Percentiles rank a stretch among this genome's conserved stretches.
Evolutionary conservation across 331 rosid species (phyloP).

Genomic region (Malus hybrid): DNA sequence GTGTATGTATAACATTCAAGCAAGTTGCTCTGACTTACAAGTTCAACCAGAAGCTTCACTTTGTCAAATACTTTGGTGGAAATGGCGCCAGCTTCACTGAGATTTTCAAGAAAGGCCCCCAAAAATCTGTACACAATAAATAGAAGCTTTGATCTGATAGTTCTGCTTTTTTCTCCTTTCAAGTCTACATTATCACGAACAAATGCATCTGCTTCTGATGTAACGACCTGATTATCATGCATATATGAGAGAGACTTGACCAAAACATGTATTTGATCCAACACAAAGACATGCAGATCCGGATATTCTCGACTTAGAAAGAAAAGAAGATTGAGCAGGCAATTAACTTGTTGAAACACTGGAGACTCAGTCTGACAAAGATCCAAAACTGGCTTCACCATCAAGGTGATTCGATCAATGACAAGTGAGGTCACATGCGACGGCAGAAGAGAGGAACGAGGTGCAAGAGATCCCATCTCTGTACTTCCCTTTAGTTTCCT

Average conservation of each 20-base stretch:
- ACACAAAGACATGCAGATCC: constrained; percentile 21
- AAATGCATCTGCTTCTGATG: constrained; percentile 7
- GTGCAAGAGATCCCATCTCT: constrained; percentile 16
- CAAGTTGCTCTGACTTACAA: constrained; percentile 32
- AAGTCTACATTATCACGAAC: neutral
- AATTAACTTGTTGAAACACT: constrained; percentile 23
- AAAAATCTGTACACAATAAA: constrained; percentile 30
- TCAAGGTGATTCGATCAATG: constrained; percentile 38
- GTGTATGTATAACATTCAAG: constrained; percentile 23
- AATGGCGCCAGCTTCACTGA: constrained; percentile 16
- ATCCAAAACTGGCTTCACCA: constrained; percentile 24
- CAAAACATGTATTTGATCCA: constrained; percentile 28
- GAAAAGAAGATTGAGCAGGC: constrained; percentile 36
- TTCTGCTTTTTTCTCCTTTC: constrained; percentile 11
- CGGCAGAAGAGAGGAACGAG: constrained; percentile 24
- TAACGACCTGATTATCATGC: constrained; percentile 2
- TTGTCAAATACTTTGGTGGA: constrained; percentile 17
- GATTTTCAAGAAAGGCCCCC: constrained; percentile 31
- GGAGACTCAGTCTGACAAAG: constrained; percentile 16
- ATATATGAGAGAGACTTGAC: constrained; percentile 19
- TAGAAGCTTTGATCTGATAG: constrained; percentile 17
- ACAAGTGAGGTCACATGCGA: constrained; percentile 33
- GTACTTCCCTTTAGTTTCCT: constrained; percentile 10
- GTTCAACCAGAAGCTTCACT: constrained; percentile 40
- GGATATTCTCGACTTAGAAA: constrained; percentile 26